These are phyloP conservation scores for Pseudophaeomoniella oleicola DNA, from an alignment of 2,329 filamentous ascomycete species.

Conservation along the genomic window DNA sequence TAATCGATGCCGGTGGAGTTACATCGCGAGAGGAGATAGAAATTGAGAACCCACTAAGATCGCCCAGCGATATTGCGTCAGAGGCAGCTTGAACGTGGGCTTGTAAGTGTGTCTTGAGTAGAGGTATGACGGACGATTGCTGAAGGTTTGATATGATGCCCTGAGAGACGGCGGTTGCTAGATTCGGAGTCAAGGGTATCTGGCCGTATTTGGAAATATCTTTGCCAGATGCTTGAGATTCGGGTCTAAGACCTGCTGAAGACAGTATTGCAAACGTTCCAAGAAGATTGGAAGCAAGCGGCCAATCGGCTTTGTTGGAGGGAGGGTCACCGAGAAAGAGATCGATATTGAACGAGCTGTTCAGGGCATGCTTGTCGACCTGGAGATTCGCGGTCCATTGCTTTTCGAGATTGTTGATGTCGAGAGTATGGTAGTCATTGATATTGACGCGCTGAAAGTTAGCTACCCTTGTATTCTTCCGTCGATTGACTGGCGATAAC, in stretches of 20 bases:
- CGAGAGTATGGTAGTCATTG: constrained; percentile 5
- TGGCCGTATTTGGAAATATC: constrained; percentile 7
- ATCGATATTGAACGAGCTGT: constrained; percentile 49
- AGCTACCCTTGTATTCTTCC: constrained; percentile 16
- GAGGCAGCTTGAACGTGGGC: not conserved
- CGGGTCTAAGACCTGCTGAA: constrained; percentile 6
- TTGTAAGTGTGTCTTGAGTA: constrained; percentile 5
- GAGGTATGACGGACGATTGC: constrained; percentile 7
- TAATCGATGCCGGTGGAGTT: not conserved
- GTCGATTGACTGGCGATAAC: constrained; percentile 13
- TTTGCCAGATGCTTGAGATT: constrained; percentile 7
- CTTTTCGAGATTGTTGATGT: constrained; percentile 16
- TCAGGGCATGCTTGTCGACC: constrained; percentile 37
- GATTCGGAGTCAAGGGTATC: constrained; percentile 10
- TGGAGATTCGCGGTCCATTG: constrained; percentile 57
- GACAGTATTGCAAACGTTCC: constrained; percentile 46
- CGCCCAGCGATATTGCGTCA: not conserved
- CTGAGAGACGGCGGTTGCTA: constrained; percentile 8
- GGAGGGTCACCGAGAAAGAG: constrained; percentile 50
- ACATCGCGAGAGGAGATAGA: not conserved
- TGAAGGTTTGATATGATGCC: constrained; percentile 8
- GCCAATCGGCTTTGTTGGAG: constrained; percentile 26
- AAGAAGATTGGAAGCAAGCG: constrained; percentile 38
- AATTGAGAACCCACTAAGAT: not conserved
- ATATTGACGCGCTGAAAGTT: constrained; percentile 14